Evolutionary conservation across 352 stramenopile species (phyloP).

Genomic region (Pythium aquatile): DNA sequence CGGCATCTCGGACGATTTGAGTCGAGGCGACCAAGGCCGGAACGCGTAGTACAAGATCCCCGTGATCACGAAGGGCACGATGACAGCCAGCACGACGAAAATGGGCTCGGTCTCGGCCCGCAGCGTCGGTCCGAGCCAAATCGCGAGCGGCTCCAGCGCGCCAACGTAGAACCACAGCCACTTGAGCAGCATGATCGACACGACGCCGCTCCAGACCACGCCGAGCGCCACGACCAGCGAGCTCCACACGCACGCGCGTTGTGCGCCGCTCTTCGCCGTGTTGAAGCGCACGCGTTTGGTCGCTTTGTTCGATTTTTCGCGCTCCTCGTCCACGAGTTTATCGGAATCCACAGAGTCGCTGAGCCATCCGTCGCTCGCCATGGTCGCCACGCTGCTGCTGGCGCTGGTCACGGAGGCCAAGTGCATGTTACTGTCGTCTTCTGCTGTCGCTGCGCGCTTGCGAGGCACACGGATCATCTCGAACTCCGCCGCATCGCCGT

Average conservation of each 20-base stretch:
- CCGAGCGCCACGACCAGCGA: conserved; percentile 12
- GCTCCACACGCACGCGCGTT: conserved; percentile 3
- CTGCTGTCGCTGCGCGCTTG: conserved; percentile 16
- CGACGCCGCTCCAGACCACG: conserved; percentile 17
- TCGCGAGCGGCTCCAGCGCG: conserved; percentile 20
- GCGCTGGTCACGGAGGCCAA: neutral
- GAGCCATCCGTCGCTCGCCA: neutral
- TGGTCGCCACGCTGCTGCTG: conserved; percentile 3
- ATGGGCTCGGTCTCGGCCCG: conserved; percentile 18
- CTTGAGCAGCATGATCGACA: conserved; percentile 21
- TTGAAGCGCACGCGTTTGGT: neutral
- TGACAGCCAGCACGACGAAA: conserved; percentile 11
- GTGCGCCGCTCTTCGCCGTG: neutral
- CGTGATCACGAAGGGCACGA: conserved; percentile 20
- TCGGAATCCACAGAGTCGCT: neutral
- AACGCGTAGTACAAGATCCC: conserved; percentile 21
- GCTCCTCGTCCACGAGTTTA: neutral
- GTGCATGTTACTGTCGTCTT: conserved; percentile 1
- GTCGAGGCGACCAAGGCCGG: conserved; percentile 7
- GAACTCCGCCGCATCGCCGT: conserved; percentile 7
- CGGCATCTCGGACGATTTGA: conserved; percentile 13
- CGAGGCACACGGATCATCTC: conserved; percentile 23
- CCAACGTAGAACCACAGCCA: conserved; percentile 28
- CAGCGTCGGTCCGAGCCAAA: conserved; percentile 18
- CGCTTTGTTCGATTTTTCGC: neutral